Percentiles rank a stretch among this genome's conserved stretches.
Conservation (phyloP, 148 eudicot species). For the Talinum fruticosum region DNA sequence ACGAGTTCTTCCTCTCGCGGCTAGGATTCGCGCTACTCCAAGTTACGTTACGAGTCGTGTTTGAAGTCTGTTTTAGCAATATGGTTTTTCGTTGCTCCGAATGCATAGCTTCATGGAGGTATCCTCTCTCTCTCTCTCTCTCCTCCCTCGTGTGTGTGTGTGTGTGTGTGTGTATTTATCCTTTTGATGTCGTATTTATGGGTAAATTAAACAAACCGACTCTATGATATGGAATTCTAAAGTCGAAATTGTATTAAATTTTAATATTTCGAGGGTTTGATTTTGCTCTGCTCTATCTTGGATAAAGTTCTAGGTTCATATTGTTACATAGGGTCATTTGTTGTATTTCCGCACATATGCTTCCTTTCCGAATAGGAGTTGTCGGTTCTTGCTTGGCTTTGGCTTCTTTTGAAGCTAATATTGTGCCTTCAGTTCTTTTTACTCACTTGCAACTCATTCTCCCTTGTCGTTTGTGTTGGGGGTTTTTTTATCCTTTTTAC, state of each 20-base stretch:
- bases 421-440: no score
- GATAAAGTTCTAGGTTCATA: background rate
- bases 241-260: background rate
- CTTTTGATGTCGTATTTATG: background rate
- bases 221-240: background rate
- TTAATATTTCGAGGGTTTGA: background rate
- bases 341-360: background rate
- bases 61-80: slow-evolving; percentile 61
- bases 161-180: no score
- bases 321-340: background rate
- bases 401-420: no score
- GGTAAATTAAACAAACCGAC: background rate
- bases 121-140: background rate
- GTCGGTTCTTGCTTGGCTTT: no score
- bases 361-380: background rate
- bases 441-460: no score
- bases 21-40: no score
- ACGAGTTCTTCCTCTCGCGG: no score
- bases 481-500: no score
- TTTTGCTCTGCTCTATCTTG: background rate
- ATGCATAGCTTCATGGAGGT: slow-evolving; percentile 80
- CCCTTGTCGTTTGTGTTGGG: no score
- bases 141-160: no score
- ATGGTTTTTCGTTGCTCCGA: slow-evolving; percentile 63
- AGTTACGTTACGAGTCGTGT: no score